Base-by-base conservation (phyloP, 768 basidiomycete species). In the Infundibulicybe gibba region DNA sequence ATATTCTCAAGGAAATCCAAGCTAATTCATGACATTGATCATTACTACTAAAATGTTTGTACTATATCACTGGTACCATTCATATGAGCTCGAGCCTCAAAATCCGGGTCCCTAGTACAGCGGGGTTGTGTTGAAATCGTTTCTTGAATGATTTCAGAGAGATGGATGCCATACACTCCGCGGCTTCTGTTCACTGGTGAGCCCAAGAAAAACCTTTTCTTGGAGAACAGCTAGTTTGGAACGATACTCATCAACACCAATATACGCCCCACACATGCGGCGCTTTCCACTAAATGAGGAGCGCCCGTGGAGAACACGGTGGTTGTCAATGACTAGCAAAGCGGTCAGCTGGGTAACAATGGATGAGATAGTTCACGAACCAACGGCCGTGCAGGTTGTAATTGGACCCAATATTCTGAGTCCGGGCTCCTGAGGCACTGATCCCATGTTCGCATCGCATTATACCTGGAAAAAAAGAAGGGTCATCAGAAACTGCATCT, bases 221-320 rank as follows among this genome's bases (percentile, higher is more conserved):
- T 60, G 66, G 6, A 90, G 69, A 11, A 87, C 84, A 2, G 77
- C 74, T 10, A 95, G 69, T 54, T 85, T 85, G 0, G 92, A 94
- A 33, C 77, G 75, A 62, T 85, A 97, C 61, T 99, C 97, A 61
- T 99, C 95, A 11, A 79, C 71, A 0, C 90, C 90, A 48, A 97
- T 79, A 61, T 99, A 99, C 0, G 95, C 97, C 2, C 95, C 95
- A 58, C 95, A 97, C 83, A 99, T 91, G 1, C 90, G 79, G 3
- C 95, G 80, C 62, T 81, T 80, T 10, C 95, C 95, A 11, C 80
- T 76, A 60, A 97, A 98, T 1, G 84, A 79, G 0, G 93, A 91
- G n/a, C 95, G 84, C 11, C 95, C 95, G 55, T 97, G 95, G 41
- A 98, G 71, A 11, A 97, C 90, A 16, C 95, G 81, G 65, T 95